A percentile compares a stretch with the other conserved stretches of the same genome.
Conservation (phyloP, 2,329 filamentous ascomycete genomes). For the Dactylellina cionopaga region DNA sequence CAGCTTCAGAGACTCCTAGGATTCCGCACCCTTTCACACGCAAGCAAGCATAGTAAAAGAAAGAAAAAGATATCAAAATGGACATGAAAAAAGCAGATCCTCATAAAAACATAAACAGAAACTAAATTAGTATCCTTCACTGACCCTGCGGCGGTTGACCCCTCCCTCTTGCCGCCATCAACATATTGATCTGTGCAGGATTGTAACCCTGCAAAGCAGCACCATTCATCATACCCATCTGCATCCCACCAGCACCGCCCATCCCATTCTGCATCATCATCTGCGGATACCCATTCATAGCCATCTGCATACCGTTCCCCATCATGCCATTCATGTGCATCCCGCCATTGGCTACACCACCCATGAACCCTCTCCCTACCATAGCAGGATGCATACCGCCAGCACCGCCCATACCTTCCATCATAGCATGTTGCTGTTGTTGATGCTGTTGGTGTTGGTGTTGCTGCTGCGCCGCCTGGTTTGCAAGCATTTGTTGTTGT, state of each 20-base stretch:
- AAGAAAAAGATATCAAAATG: constrained; percentile 6
- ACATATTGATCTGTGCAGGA: constrained; percentile 53
- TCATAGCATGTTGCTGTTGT: constrained; percentile 43
- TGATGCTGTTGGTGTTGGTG: constrained; percentile 46
- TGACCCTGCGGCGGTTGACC: constrained; percentile 49
- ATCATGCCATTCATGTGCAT: constrained; percentile 52
- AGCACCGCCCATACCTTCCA: constrained; percentile 36
- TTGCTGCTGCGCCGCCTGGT: constrained; percentile 20
- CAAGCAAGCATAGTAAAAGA: constrained; percentile 16
- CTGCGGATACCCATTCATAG: constrained; percentile 41
- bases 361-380: constrained; percentile 38
- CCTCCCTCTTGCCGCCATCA: constrained; percentile 53
- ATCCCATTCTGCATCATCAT: constrained; percentile 53
- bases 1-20: constrained; percentile 32
- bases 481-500: constrained; percentile 37
- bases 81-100: constrained; percentile 16
- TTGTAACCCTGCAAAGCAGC: constrained; percentile 50
- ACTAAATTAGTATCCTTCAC: constrained; percentile 1
- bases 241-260: constrained; percentile 35
- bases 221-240: constrained; percentile 46
- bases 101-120: not conserved
- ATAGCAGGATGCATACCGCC: constrained; percentile 33
- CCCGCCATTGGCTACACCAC: constrained; percentile 12
- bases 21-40: constrained; percentile 47
- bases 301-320: constrained; percentile 35